Conservation (phyloP, 257 asterid species). For the Prunella vulgaris region DNA sequence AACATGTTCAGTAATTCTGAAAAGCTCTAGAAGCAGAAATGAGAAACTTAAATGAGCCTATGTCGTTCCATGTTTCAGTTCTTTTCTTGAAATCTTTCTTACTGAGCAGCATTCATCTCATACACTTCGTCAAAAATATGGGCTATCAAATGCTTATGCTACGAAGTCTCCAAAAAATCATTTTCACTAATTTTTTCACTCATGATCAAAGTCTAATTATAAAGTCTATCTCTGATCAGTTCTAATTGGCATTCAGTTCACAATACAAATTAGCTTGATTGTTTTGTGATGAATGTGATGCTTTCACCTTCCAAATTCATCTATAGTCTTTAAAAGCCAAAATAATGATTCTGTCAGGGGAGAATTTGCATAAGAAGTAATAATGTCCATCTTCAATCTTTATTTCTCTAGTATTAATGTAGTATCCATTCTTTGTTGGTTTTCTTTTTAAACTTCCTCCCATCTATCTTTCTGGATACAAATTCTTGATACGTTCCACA, state of each 20-base stretch:
- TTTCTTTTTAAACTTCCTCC: neutral
- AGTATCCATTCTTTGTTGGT: neutral
- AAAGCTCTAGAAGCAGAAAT: neutral
- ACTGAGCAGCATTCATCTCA: neutral
- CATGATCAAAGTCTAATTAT: neutral
- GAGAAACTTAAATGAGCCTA: neutral
- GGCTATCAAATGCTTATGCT: neutral
- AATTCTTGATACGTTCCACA: slow-evolving; percentile 2
- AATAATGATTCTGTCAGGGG: neutral
- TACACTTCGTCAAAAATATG: neutral
- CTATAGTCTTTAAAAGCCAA: neutral
- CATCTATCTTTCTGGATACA: neutral
- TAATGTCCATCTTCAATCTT: neutral
- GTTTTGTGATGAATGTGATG: neutral
- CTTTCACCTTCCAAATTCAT: neutral
- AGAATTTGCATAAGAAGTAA: neutral
- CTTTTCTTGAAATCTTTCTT: neutral
- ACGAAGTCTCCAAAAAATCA: neutral
- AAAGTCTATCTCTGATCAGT: neutral
- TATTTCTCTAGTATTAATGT: neutral
- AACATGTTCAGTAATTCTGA: neutral
- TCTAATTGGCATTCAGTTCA: neutral
- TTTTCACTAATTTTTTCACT: neutral
- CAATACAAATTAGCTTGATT: neutral
- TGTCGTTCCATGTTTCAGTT: neutral